Evolutionary conservation across 2,329 filamentous ascomycete genomes (phyloP), one percentile per base, ranked within the genome.

Genomic region (Aureobasidium namibiae): DNA sequence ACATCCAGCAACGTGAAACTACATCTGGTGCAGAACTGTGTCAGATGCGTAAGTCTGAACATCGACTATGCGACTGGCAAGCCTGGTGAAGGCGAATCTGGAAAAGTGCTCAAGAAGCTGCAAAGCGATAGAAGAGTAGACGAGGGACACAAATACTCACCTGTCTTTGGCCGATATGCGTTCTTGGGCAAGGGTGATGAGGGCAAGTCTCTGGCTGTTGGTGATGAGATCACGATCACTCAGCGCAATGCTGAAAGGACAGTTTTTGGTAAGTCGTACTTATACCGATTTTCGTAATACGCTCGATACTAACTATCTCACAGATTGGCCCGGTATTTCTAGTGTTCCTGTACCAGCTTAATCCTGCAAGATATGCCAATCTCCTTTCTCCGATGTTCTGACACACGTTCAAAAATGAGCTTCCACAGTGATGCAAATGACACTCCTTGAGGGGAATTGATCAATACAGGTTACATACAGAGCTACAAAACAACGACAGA

Each of bases 101-200:
- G 76, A 0, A 65, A 71, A 49, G 67, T 78, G n/a, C 61, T 79
- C 63, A 78, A 78, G 66, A 69, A 70, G 60, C 57, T 80, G 62
- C 73, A 75, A 62, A 71, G 67, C 41, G 75, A 78, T 67, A 65
- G 77, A 1, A 65, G 77, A 39, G 70, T 80, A 3, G 77, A 80
- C 65, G 59, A 58, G 3, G 77, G 76, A 0, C 64, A 68, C 5
- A 78, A 76, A 63, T 80, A 74, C 66, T 74, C 69, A 57, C 76
- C 77, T 10, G 73, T 79, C 3, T 79, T 79, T 68, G 77, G 77
- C 4, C 44, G 77, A 34, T 80, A 80, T 64, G 70, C 69, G 5
- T 79, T 76, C 61, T 69, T 77, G 64, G 52, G 64, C 13, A 50
- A 63, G 1, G 68, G 62, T 14, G 65, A 66, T 61, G 66, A 70